Base-by-base conservation (phyloP, 139 green algal species). In the Zygnema cylindricum region DNA sequence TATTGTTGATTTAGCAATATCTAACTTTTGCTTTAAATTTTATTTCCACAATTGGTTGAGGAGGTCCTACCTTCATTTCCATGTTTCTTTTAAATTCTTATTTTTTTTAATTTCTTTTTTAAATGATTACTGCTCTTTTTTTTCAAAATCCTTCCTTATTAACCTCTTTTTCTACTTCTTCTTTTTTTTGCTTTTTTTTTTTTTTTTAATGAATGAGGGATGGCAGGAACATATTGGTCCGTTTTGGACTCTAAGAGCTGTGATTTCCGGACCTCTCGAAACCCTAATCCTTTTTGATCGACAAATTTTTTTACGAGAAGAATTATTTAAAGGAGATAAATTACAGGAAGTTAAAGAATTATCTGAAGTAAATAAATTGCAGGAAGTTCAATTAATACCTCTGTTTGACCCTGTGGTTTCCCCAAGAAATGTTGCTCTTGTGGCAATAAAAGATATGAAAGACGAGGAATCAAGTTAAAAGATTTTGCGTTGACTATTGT, bases 171-270 rank as follows among this genome's bases (percentile, higher is more conserved):
- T 63, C 16, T 16, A 63, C 49, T 25, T 25, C 49, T 63, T 16
- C 7, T 63, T 63, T 63, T 25, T 63, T 63, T 63, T 63, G 16
- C 16, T 79, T 79, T 79, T n/a, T 73, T 73, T 79, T 79, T 41
- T 79, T 25, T 41, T 54, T 54, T 79, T 41, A 54, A 43, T 79
- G n/a, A n/a, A n/a, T n/a, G n/a, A n/a, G n/a, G n/a, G n/a, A n/a
- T 79, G 3, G 71, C 71, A 79, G 71, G 38, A 43, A 23, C 71
- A 86, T 1, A 76, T 89, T 35, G 76, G 75, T 0, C 32, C 16
- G n/a, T 86, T 89, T 54, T 89, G 84, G 84, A 54, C 76, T 21
- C 84, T 89, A 40, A 42, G 84, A 55, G 73, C 84, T 25, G 84
- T 89, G 71, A 43, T 81, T 21, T 69, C 84, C 40, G n/a, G 36